Percentiles rank a stretch among this genome's conserved stretches.
Evolutionary conservation across 2,329 filamentous ascomycete genomes (phyloP).

Genomic region (Ophiostoma quercus): DNA sequence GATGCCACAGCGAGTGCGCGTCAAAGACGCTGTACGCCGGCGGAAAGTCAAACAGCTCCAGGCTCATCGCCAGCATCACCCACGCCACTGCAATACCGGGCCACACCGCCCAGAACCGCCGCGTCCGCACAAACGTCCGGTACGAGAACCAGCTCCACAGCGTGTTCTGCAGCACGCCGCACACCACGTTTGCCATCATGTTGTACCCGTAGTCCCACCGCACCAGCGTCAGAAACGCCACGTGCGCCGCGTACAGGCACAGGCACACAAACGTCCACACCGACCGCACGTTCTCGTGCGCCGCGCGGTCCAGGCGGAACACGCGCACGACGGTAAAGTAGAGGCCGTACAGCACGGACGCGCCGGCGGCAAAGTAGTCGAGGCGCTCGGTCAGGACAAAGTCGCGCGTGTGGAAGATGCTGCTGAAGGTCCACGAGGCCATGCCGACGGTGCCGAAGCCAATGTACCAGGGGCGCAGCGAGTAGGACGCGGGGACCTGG

Average conservation of each 20-base stretch:
- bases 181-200: slow-evolving; percentile 86
- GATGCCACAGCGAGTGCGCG: slow-evolving; percentile 93
- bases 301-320: slow-evolving; percentile 64
- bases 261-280: slow-evolving; percentile 72
- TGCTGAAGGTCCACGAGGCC: slow-evolving; percentile 79
- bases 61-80: slow-evolving; percentile 88
- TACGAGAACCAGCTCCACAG: slow-evolving; percentile 85
- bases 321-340: slow-evolving; percentile 80
- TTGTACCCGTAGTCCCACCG: slow-evolving; percentile 96
- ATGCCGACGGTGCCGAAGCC: slow-evolving; percentile 75
- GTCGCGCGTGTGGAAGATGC: slow-evolving; percentile 89
- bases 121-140: slow-evolving; percentile 63
- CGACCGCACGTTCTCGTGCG: slow-evolving; percentile 48
- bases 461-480: slow-evolving; percentile 74
- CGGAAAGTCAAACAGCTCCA: slow-evolving; percentile 91
- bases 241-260: slow-evolving; percentile 66
- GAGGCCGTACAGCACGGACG: slow-evolving; percentile 81
- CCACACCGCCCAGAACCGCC: slow-evolving; percentile 77
- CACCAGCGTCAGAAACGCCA: slow-evolving; percentile 78
- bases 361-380: slow-evolving; percentile 93
- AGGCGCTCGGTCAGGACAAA: slow-evolving; percentile 82
- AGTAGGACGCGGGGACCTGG: slow-evolving; percentile 65
- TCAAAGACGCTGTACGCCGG: slow-evolving; percentile 78
- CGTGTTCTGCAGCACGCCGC: slow-evolving; percentile 72
- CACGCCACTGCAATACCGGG: slow-evolving; percentile 87